A percentile compares a stretch with the other conserved stretches of the same genome.
Conservation (phyloP, 345 rosid genomes). For the Nephelium lappaceum region DNA sequence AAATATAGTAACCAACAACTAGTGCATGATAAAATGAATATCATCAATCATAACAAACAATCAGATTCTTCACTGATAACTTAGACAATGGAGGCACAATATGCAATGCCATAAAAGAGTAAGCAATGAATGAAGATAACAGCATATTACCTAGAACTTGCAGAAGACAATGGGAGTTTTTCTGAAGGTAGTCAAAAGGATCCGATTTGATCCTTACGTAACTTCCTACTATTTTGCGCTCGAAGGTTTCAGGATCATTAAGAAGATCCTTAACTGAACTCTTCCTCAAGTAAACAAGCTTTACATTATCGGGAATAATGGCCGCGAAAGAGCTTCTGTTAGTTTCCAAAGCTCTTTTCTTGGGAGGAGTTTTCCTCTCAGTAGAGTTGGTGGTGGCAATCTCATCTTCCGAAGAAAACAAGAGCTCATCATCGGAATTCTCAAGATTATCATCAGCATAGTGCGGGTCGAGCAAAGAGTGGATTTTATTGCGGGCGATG, state of each 20-base stretch:
- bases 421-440: constrained; percentile 48
- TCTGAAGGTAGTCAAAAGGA: constrained; percentile 69
- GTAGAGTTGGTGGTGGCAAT: background rate
- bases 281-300: constrained; percentile 70
- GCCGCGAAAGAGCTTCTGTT: constrained; percentile 64
- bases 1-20: background rate
- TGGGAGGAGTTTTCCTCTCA: constrained; percentile 33
- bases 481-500: constrained; percentile 45
- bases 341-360: constrained; percentile 35
- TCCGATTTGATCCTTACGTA: constrained; percentile 76
- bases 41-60: background rate
- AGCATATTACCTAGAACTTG: constrained; percentile 65
- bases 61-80: background rate
- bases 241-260: constrained; percentile 50
- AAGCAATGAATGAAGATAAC: constrained; percentile 4
- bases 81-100: no score
- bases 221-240: constrained; percentile 63
- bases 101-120: background rate
- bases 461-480: constrained; percentile 61
- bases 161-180: constrained; percentile 64
- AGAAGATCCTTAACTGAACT: constrained; percentile 62
- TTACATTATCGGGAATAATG: constrained; percentile 62
- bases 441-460: constrained; percentile 59
- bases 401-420: constrained; percentile 50
- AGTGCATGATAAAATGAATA: background rate